A percentile compares a stretch with the other conserved stretches of the same genome.
These are phyloP conservation scores for Gleditsia sinensis DNA, from an alignment of 306 rosid genomes.

Conservation along the genomic window DNA sequence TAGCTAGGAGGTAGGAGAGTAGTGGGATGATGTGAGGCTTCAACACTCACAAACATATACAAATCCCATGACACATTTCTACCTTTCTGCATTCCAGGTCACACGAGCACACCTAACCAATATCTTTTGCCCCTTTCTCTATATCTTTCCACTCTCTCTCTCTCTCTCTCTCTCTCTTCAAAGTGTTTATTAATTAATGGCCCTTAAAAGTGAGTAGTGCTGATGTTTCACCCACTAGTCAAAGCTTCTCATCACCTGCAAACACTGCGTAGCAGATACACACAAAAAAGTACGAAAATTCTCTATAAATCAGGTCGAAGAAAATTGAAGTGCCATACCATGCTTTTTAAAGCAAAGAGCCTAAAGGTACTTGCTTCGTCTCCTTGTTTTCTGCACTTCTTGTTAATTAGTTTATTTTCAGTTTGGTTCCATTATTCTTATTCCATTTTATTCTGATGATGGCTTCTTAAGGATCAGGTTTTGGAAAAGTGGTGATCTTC, in stretches of 20 bases:
- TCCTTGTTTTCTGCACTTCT: too few relatives aligned
- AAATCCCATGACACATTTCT: not conserved
- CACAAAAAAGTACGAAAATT: too few relatives aligned
- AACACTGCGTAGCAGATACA: too few relatives aligned
- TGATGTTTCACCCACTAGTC: constrained; percentile 3
- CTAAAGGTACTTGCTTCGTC: too few relatives aligned
- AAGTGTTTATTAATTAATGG: not conserved
- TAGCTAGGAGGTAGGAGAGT: not conserved
- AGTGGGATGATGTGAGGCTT: not conserved
- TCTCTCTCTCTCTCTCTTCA: not conserved
- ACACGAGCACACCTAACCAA: constrained; percentile 16
- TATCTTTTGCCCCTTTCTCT: not conserved
- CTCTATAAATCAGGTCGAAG: too few relatives aligned
- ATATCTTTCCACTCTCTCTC: not conserved
- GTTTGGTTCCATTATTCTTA: too few relatives aligned
- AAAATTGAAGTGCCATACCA: too few relatives aligned
- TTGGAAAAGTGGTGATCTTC: too few relatives aligned
- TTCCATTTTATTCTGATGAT: too few relatives aligned
- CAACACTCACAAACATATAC: not conserved
- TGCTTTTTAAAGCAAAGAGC: too few relatives aligned
- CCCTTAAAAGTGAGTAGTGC: not conserved
- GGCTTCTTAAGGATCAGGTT: too few relatives aligned
- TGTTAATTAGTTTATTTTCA: too few relatives aligned
- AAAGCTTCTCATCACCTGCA: not conserved
- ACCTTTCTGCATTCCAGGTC: not conserved